Evolutionary conservation across 352 stramenopile genomes (phyloP), one percentile per base, ranked within the genome.

Genomic region (Pythium sukuiense): DNA sequence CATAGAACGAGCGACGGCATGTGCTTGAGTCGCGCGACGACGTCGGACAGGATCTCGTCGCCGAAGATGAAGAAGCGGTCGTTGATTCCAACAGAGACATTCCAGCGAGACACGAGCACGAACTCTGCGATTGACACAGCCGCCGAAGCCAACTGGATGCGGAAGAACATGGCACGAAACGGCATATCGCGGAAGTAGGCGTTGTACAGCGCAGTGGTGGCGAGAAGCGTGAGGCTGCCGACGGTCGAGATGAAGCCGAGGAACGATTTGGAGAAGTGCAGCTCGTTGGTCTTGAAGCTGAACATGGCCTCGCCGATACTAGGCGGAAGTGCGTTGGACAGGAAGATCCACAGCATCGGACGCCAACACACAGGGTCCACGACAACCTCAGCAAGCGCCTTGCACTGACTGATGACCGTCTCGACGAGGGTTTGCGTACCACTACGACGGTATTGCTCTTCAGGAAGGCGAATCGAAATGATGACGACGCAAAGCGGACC

Each of bases 1-100:
- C 96, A 97, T n/a, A 99, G 76, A 50, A 99, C 94, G 29, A 99
- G 83, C 54, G 89, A 98, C 9, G 97, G 96, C 76, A 99, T 95
- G 65, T 89, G 80, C 69, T 92, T 92, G 71, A 94, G 81, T 0
- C 83, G 78, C 55, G 79, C 81, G 29, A 93, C 85, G 6, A 93
- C 83, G 57, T 92, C 85, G 65, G 82, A 90, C 11, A 91, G 75
- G 58, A 93, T 88, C 67, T 90, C 83, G 70, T 93, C 85, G 24
- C 83, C 81, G 45, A 93, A 90, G 61, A 93, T 90, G 69, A 93
- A 93, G 59, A 85, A 89, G 27, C 67, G 77, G 67, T 93, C 85
- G 62, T 72, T 68, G 9, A 93, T 70, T 18, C 83, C 83, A 6
- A 91, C 70, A 7, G 68, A 37, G 0, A 89, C n/a, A 65, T 93